Percentiles rank a stretch among this genome's conserved stretches.
These are phyloP conservation scores for Melanogaster broomeanus DNA, from an alignment of 768 basidiomycete genomes.

Conservation along the genomic window DNA sequence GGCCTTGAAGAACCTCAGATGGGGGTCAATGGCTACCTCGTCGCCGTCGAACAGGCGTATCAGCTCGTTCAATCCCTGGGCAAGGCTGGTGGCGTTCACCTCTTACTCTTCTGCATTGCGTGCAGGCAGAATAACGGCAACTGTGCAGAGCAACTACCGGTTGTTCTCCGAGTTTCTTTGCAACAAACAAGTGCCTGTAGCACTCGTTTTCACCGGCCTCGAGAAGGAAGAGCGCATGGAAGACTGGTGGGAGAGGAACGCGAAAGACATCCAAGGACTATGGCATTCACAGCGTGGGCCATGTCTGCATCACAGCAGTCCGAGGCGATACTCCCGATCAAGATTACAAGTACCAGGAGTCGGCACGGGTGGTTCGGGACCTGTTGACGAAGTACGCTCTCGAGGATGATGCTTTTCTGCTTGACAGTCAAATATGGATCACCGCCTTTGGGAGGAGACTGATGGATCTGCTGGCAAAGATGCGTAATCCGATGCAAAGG, in stretches of 20 bases:
- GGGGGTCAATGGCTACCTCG: constrained; percentile 19
- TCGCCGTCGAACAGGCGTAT: constrained; percentile 25
- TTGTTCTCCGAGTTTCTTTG: constrained; percentile 42
- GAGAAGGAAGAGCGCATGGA: constrained; percentile 35
- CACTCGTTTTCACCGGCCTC: constrained; percentile 41
- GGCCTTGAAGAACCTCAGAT: constrained; percentile 32
- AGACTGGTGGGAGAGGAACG: constrained; percentile 30
- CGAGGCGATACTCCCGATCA: constrained; percentile 21
- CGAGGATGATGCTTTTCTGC: too few species aligned
- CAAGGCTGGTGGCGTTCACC: constrained; percentile 35
- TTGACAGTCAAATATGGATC: too few species aligned
- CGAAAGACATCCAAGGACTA: constrained; percentile 9
- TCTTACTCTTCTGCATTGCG: constrained; percentile 43
- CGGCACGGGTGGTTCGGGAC: constrained; percentile 6
- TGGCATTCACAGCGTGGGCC: constrained; percentile 9
- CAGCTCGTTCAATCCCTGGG: constrained; percentile 27
- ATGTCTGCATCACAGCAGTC: constrained; percentile 34
- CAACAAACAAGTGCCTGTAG: constrained; percentile 33
- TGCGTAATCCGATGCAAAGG: too few species aligned
- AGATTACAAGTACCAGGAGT: constrained; percentile 15
- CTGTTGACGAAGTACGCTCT: constrained; percentile 5
- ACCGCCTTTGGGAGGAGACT: too few species aligned
- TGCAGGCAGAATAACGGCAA: constrained; percentile 35
- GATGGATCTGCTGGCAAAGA: too few species aligned
- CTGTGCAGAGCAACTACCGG: constrained; percentile 36